phyloP scores from a whole-genome alignment of 1,284 basidiomycete species.

The Ustilago bromivora region DNA sequence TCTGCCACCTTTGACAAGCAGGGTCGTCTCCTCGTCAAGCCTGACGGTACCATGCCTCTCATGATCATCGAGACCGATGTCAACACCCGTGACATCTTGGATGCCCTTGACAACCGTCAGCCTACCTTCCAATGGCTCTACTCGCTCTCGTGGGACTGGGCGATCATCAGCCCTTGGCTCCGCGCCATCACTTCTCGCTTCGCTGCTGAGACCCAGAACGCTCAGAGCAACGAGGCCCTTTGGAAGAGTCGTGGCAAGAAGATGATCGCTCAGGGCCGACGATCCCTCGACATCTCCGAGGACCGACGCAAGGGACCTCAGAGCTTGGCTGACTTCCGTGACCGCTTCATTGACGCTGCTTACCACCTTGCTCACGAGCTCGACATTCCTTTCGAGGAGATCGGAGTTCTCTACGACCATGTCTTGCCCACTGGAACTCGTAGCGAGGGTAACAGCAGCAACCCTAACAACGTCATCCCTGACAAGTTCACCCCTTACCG shows the following conservation, averaged over 20 bases:
- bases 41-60: constrained; percentile 73
- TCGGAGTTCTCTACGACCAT: constrained; percentile 77
- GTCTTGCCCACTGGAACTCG: constrained; percentile 72
- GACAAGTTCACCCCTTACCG: constrained; percentile 48
- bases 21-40: constrained; percentile 72
- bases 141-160: constrained; percentile 73
- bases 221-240: constrained; percentile 53
- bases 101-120: constrained; percentile 72
- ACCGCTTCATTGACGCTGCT: constrained; percentile 72
- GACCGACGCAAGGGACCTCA: constrained; percentile 47
- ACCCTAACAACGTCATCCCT: constrained; percentile 10
- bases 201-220: constrained; percentile 37
- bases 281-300: constrained; percentile 47
- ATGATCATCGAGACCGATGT: constrained; percentile 73
- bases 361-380: constrained; percentile 71
- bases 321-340: constrained; percentile 70
- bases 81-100: constrained; percentile 70
- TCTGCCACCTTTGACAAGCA: constrained; percentile 72
- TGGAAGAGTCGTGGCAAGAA: constrained; percentile 52
- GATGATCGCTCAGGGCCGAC: constrained; percentile 57
- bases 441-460: constrained; percentile 16
- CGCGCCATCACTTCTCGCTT: constrained; percentile 70
- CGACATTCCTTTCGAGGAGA: constrained; percentile 71
- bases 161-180: constrained; percentile 71
- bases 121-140: constrained; percentile 74